A percentile compares a stretch with the other conserved stretches of the same genome.
phyloP scores from a whole-genome alignment of 1,139 yeast genomes.

The Saccharomyces pastorianus region DNA sequence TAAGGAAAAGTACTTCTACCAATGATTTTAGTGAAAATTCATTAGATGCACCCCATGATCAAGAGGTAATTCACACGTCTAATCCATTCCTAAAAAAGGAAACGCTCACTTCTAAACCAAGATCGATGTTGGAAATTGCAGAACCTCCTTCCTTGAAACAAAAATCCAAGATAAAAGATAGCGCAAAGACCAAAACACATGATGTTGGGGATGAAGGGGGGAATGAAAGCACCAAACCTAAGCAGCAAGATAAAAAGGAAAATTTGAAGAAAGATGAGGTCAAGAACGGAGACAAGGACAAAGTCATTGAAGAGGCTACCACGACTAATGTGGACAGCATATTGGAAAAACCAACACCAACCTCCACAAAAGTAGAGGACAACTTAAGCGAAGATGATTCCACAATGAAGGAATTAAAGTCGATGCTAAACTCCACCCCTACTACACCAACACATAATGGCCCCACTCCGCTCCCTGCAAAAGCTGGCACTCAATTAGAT shows the following conservation, averaged over 20 bases:
- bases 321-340: conserved; percentile 7
- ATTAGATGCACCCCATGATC: background rate
- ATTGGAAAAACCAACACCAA: conserved; percentile 9
- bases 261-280: conserved; percentile 4
- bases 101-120: conserved; percentile 9
- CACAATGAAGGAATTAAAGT: background rate
- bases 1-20: conserved; percentile 14
- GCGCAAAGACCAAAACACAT: background rate
- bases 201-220: background rate
- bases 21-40: background rate
- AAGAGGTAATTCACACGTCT: background rate
- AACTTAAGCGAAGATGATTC: background rate
- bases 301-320: background rate
- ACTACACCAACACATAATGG: background rate
- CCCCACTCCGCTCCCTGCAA: background rate
- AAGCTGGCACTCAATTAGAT: background rate
- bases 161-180: background rate
- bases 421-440: background rate
- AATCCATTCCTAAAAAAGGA: background rate
- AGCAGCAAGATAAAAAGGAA: conserved; percentile 3
- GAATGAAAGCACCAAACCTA: background rate
- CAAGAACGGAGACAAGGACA: conserved; percentile 2
- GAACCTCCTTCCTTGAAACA: conserved; percentile 13
- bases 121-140: conserved; percentile 26
- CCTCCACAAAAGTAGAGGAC: background rate